Base-by-base conservation (phyloP, 257 asterid genomes). In the Nicotiana noctiflora region DNA sequence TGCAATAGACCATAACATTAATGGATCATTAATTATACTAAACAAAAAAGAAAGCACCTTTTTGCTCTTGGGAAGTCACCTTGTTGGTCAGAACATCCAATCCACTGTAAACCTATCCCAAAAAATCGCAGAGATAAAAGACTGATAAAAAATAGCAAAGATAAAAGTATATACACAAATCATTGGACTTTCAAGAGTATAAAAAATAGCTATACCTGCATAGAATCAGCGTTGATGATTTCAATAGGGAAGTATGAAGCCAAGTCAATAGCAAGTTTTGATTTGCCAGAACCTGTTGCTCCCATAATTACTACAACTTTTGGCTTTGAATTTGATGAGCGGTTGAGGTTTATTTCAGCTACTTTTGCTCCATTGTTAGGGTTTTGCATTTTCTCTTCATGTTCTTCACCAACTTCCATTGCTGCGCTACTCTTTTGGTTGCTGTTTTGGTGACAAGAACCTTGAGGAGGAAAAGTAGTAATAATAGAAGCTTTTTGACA, bases 151-250 rank as follows among this genome's bases (percentile, higher is more conserved):
- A 51, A 23, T 40, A 75, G 34, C 12, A 79, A 8, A 59, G 66
- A 21, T 15, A 74, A 46, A 34, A 18, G 5, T 18, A 40, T 9
- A 75, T 8, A 49, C 61, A 27, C 8, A 72, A 23, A 74, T 0
- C 0, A 0, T 0, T 7, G 37, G 14, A 49, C 25, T 72, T 72
- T 25, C 25, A 37, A 0, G 2, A 74, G 2, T 23, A 49, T 11
- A 74, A 3, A 8, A 6, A 66, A 6, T 27, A 51, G 8, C 8
- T 14, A 21, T 68, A 90, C 98, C 97, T 94, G 98, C 99, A 95
- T 95, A 76, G 98, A 92, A 81, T 92, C 99, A n/a, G 98, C 96
- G 83, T 91, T 96, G 80, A 96, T 92, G 68, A 94, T 87, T 90
- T 96, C 98, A 55, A 94, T 37, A 7, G 97, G 93, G 83, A 96